phyloP scores from a whole-genome alignment of 768 basidiomycete genomes.

The Auricularia sp. region DNA sequence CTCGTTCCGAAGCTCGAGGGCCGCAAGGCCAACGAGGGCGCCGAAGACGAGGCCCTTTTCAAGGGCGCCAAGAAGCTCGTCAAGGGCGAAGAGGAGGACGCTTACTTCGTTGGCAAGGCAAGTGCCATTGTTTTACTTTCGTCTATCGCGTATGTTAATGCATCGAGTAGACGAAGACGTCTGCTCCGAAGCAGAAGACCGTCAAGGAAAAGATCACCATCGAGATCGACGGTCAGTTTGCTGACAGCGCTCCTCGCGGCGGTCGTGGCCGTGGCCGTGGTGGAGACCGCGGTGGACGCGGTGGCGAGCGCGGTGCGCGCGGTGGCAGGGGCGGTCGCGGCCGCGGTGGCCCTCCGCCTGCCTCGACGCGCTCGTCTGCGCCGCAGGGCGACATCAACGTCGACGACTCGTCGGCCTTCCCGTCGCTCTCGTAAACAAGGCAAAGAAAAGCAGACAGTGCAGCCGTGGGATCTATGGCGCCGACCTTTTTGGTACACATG shows the following conservation, averaged over 20 bases:
- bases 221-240: conserved; percentile 86
- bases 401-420: conserved; percentile 81
- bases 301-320: conserved; percentile 34
- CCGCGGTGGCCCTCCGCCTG: conserved; percentile 27
- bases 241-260: conserved; percentile 57
- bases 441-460: neutral
- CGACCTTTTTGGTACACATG: neutral
- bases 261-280: conserved; percentile 33
- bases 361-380: neutral
- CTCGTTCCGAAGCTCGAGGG: conserved; percentile 71
- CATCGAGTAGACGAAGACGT: conserved; percentile 41
- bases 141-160: neutral
- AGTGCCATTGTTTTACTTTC: conserved; percentile 11
- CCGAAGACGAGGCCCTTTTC: conserved; percentile 50
- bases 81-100: conserved; percentile 53
- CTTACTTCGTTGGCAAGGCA: conserved; percentile 90
- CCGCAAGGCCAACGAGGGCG: conserved; percentile 75
- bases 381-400: conserved; percentile 44
- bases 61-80: conserved; percentile 58
- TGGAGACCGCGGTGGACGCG: conserved; percentile 32
- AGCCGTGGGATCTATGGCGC: neutral
- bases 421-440: conserved; percentile 55
- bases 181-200: conserved; percentile 65
- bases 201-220: conserved; percentile 80
- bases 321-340: conserved; percentile 20